Evolutionary conservation across 768 basidiomycete genomes (phyloP).

Genomic region (Sporobolomyces phaffii): DNA sequence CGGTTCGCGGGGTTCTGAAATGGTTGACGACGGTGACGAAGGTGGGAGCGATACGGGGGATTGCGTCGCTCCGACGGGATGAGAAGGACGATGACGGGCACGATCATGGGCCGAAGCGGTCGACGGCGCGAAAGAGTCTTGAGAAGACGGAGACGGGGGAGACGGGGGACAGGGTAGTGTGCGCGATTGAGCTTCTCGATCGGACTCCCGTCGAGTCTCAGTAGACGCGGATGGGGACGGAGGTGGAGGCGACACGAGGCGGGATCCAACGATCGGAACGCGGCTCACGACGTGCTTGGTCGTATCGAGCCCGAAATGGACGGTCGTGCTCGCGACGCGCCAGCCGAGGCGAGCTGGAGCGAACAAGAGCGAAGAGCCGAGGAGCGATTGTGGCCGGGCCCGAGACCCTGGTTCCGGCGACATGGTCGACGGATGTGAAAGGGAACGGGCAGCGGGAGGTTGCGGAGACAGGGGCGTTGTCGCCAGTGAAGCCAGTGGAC

Average conservation of each 20-base stretch:
- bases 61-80: neutral
- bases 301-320: neutral
- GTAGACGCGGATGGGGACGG: neutral
- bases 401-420: too few relatives aligned
- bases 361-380: neutral
- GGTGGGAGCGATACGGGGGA: too few relatives aligned
- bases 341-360: constrained; percentile 1
- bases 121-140: constrained; percentile 7
- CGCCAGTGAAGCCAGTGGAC: neutral
- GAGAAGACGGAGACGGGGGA: neutral
- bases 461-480: too few relatives aligned
- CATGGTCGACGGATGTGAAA: too few relatives aligned
- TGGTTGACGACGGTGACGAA: too few relatives aligned
- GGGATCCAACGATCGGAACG: neutral
- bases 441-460: too few relatives aligned
- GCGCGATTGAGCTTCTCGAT: neutral
- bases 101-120: neutral
- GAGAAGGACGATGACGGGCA: neutral
- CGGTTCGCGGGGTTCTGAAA: too few relatives aligned
- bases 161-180: neutral
- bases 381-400: neutral
- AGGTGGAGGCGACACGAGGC: neutral
- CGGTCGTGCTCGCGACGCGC: neutral
- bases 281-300: neutral
- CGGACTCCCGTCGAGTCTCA: too few relatives aligned